phyloP scores from a whole-genome alignment of 345 rosid species.

The Arabis hirsuta region DNA sequence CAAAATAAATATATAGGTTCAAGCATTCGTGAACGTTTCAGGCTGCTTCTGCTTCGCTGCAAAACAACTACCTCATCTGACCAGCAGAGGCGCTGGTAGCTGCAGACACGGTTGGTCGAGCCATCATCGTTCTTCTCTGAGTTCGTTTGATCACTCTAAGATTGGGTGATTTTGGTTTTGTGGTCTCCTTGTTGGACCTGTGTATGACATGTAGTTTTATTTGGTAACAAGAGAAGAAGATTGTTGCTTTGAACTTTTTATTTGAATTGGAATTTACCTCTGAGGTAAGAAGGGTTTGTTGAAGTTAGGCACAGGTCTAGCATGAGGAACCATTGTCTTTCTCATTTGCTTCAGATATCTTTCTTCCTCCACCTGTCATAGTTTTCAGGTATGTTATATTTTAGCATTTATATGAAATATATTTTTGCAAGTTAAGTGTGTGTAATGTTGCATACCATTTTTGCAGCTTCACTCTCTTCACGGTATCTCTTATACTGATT shows the following conservation, averaged over 20 bases:
- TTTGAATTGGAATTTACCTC: conserved; percentile 10
- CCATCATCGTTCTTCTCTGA: conserved; percentile 42
- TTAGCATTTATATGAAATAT: neutral
- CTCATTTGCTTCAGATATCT: conserved; percentile 86
- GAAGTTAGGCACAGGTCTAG: conserved; percentile 89
- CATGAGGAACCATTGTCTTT: conserved; percentile 89
- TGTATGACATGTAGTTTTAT: conserved; percentile 4
- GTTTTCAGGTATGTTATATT: neutral
- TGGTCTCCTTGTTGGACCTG: conserved; percentile 72
- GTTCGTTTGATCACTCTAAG: conserved; percentile 47
- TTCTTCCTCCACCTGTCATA: conserved; percentile 84
- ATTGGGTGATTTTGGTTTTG: conserved; percentile 79
- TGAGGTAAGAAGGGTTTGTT: conserved; percentile 82
- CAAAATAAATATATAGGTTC: conserved; percentile 48
- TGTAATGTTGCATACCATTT: conserved; percentile 56
- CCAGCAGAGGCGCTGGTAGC: conserved; percentile 43
- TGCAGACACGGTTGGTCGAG: conserved; percentile 34
- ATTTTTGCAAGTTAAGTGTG: neutral
- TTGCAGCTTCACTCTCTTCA: conserved; percentile 89
- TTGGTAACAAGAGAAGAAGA: neutral
- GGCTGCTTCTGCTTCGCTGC: conserved; percentile 31
- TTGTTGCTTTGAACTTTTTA: neutral
- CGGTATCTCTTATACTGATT: conserved; percentile 81
- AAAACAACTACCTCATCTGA: conserved; percentile 42
- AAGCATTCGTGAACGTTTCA: conserved; percentile 79